phyloP scores from a whole-genome alignment of 2,329 filamentous ascomycete genomes.

The Drechslerella stenobrocha region DNA sequence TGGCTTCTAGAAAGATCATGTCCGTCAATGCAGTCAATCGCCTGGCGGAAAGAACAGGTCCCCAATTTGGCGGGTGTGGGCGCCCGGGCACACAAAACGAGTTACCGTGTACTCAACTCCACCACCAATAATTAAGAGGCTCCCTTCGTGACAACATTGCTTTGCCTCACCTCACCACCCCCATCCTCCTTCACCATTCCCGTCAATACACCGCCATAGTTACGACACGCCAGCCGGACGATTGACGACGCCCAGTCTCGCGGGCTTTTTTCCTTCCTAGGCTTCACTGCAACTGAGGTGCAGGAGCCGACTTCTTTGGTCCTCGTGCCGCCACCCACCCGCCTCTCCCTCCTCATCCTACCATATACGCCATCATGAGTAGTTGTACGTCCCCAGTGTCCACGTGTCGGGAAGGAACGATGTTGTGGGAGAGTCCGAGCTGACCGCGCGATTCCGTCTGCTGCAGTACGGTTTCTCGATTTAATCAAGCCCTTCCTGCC shows the following conservation, averaged over 20 bases:
- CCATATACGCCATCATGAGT: slow-evolving; percentile 50
- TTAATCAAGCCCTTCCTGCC: slow-evolving; percentile 99
- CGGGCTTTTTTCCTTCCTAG: slow-evolving; percentile 16
- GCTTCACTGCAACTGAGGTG: slow-evolving; percentile 49
- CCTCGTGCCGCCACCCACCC: slow-evolving; percentile 53
- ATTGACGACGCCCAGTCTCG: slow-evolving; percentile 24
- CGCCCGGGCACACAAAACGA: slow-evolving; percentile 46
- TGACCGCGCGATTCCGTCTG: slow-evolving; percentile 37
- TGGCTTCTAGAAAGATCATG: slow-evolving; percentile 17
- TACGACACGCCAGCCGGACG: slow-evolving; percentile 2
- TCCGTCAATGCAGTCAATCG: neutral
- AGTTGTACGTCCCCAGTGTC: slow-evolving; percentile 52
- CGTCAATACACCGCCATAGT: slow-evolving; percentile 9
- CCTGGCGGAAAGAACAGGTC: slow-evolving; percentile 5
- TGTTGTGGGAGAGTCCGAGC: slow-evolving; percentile 8
- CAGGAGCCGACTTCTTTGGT: slow-evolving; percentile 50
- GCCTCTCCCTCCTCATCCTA: slow-evolving; percentile 51
- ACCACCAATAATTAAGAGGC: slow-evolving; percentile 37
- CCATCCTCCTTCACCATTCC: slow-evolving; percentile 1
- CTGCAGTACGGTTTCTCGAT: slow-evolving; percentile 93
- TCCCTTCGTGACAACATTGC: slow-evolving; percentile 41
- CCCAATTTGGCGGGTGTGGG: slow-evolving; percentile 13
- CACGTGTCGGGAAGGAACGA: slow-evolving; percentile 48
- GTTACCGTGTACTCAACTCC: slow-evolving; percentile 49
- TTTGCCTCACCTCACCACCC: slow-evolving; percentile 20